These are phyloP conservation scores for Alternaria ventricosa DNA, from an alignment of 2,329 filamentous ascomycete species.

Conservation along the genomic window DNA sequence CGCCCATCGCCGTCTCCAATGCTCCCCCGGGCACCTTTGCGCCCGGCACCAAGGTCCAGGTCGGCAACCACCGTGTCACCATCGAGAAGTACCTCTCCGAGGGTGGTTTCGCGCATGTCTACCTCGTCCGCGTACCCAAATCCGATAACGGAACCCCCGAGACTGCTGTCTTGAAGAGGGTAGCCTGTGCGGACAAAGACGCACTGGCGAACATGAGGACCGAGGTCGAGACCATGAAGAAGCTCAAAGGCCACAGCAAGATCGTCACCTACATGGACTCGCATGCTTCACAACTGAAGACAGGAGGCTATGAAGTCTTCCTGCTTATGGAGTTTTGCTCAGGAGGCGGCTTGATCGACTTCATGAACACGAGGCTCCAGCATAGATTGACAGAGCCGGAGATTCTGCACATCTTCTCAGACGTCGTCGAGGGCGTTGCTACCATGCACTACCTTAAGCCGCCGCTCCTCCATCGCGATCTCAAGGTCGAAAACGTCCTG, in stretches of 20 bases:
- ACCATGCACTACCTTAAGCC: conserved; percentile 99
- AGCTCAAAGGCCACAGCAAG: conserved; percentile 91
- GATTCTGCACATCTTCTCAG: conserved; percentile 94
- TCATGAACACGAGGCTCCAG: conserved; percentile 98
- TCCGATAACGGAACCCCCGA: conserved; percentile 79
- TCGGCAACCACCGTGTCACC: conserved; percentile 88
- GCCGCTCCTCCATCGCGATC: conserved; percentile 86
- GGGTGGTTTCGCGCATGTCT: conserved; percentile 97
- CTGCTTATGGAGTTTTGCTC: conserved; percentile 97
- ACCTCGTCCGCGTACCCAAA: conserved; percentile 82
- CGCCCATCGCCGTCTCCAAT: conserved; percentile 39
- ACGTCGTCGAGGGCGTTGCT: conserved; percentile 93
- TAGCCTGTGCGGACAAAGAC: conserved; percentile 96
- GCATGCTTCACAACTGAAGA: conserved; percentile 90
- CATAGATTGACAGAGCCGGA: conserved; percentile 97
- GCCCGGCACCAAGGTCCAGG: conserved; percentile 94
- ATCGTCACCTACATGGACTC: conserved; percentile 99
- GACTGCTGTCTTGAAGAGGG: conserved; percentile 86
- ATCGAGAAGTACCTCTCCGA: conserved; percentile 98
- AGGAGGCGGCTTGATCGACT: conserved; percentile 95
- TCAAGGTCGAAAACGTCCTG: conserved; percentile 98
- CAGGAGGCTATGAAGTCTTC: conserved; percentile 96
- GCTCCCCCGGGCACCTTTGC: conserved; percentile 77
- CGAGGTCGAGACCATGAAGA: conserved; percentile 99
- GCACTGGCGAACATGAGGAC: conserved; percentile 94